Evolutionary conservation across 495 filamentous ascomycete genomes (phyloP), one percentile per base, ranked within the genome.

Genomic region (Opeltia flavorubescens): DNA sequence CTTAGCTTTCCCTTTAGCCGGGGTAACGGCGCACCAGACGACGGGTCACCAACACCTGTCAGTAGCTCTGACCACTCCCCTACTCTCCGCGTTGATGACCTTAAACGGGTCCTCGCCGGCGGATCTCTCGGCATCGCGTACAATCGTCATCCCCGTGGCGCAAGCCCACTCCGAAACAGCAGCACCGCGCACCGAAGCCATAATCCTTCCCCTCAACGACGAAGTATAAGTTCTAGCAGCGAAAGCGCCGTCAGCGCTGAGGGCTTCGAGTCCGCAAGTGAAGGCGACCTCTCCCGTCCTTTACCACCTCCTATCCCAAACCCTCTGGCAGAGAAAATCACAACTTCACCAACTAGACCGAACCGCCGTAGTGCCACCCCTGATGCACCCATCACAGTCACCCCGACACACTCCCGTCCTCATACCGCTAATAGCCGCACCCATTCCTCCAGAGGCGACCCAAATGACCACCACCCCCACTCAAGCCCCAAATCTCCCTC

Each of bases 61-160:
- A 73, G 68, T 50, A 70, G 69, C 41, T 79, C 78, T 25, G 77
- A 66, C 56, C 62, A 76, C 48, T 78, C 74, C 24, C 80, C 75
- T 15, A 77, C 86, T 9, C 77, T 87, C n/a, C 80, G 83, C 29
- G 80, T 94, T n/a, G 86, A 88, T 47, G 86, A 94, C 54, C 69
- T 95, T 49, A 89, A 88, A 60, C 75, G 77, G 41, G 82, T 80
- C 20, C 71, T 85, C 13, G 78, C 76, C 2, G 78, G 66, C 46
- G 68, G 63, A 41, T 40, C 66, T 23, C 21, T 41, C 4, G 38
- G 38, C 38, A 25, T 41, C 38, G 25, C 21, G n/a, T n/a, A n/a
- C 23, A 62, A 55, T 50, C 63, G 60, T 49, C 65, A 65, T 8
- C 4, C 41, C 25, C 44, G 56, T 48, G 48, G 48, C 26, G 48